Percentiles rank a stretch among this genome's conserved stretches.
Conservation (phyloP, 2,329 filamentous ascomycete genomes). For the Fusarium chlamydosporum region DNA sequence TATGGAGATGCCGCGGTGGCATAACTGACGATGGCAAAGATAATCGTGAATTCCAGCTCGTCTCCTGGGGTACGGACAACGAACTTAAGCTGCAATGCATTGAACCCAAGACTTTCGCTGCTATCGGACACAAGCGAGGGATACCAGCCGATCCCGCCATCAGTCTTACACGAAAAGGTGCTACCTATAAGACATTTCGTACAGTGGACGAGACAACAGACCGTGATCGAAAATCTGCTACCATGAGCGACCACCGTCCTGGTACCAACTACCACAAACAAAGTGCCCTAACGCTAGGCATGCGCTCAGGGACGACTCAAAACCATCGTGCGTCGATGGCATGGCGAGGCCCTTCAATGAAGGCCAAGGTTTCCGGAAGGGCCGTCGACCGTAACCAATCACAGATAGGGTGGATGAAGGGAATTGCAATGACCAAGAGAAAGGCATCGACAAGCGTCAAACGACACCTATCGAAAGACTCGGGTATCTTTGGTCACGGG, state of each 20-base stretch:
- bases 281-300: slow-evolving; percentile 61
- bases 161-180: slow-evolving; percentile 84
- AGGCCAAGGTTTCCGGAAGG: slow-evolving; percentile 63
- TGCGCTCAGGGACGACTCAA: slow-evolving; percentile 56
- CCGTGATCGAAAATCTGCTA: slow-evolving; percentile 70
- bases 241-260: slow-evolving; percentile 72
- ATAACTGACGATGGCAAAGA: slow-evolving; percentile 78
- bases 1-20: slow-evolving; percentile 85
- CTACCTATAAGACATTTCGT: slow-evolving; percentile 87
- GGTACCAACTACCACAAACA: slow-evolving; percentile 61
- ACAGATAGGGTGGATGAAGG: slow-evolving; percentile 78
- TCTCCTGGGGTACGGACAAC: slow-evolving; percentile 92
- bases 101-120: slow-evolving; percentile 72
- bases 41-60: slow-evolving; percentile 89
- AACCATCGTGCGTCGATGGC: slow-evolving; percentile 55
- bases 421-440: slow-evolving; percentile 73
- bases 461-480: slow-evolving; percentile 67
- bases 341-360: slow-evolving; percentile 72
- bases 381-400: slow-evolving; percentile 64
- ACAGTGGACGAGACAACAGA: slow-evolving; percentile 73
- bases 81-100: slow-evolving; percentile 84
- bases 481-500: slow-evolving; percentile 65
- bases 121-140: slow-evolving; percentile 81
- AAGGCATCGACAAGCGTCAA: slow-evolving; percentile 60
- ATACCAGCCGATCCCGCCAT: slow-evolving; percentile 73